phyloP scores from a whole-genome alignment of 805 yeast species.

The Saccharomycopsis javanensis region DNA sequence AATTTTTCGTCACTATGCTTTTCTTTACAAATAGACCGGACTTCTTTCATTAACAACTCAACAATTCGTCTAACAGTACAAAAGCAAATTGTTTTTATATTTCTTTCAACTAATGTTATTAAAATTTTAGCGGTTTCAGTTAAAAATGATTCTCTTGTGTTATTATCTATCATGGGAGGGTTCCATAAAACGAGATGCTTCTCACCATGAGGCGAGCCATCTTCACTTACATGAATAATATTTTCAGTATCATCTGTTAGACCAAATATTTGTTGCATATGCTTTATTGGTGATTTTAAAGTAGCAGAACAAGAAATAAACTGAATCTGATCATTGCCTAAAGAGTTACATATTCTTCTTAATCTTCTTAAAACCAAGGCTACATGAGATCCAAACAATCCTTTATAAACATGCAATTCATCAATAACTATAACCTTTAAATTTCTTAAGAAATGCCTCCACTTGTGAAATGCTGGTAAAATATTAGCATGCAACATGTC shows the following conservation, averaged over 20 bases:
- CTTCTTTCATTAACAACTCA: slow-evolving; percentile 80
- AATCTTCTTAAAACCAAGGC: slow-evolving; percentile 75
- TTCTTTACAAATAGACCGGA: slow-evolving; percentile 43
- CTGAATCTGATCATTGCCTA: slow-evolving; percentile 44
- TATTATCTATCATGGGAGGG: slow-evolving; percentile 59
- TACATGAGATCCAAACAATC: slow-evolving; percentile 89
- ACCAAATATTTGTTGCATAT: slow-evolving; percentile 70
- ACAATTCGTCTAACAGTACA: slow-evolving; percentile 81
- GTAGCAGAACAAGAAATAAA: slow-evolving; percentile 95
- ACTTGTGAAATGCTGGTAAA: slow-evolving; percentile 63
- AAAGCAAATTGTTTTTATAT: slow-evolving; percentile 78
- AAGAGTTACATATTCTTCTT: slow-evolving; percentile 47
- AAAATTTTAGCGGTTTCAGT: slow-evolving; percentile 68
- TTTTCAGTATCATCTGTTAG: slow-evolving; percentile 26
- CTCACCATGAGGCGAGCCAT: slow-evolving; percentile 83
- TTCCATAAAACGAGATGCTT: slow-evolving; percentile 76
- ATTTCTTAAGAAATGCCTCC: slow-evolving; percentile 60
- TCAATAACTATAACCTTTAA: slow-evolving; percentile 71
- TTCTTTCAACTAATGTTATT: slow-evolving; percentile 50
- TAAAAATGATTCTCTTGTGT: slow-evolving; percentile 56
- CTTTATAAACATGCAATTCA: slow-evolving; percentile 80
- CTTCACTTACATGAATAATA: slow-evolving; percentile 52
- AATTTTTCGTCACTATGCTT: slow-evolving; percentile 31
- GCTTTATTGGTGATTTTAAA: slow-evolving; percentile 57
- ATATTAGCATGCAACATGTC: slow-evolving; percentile 85